These are phyloP conservation scores for Harringtonia aguacate DNA, from an alignment of 2,329 filamentous ascomycete species.

Conservation along the genomic window DNA sequence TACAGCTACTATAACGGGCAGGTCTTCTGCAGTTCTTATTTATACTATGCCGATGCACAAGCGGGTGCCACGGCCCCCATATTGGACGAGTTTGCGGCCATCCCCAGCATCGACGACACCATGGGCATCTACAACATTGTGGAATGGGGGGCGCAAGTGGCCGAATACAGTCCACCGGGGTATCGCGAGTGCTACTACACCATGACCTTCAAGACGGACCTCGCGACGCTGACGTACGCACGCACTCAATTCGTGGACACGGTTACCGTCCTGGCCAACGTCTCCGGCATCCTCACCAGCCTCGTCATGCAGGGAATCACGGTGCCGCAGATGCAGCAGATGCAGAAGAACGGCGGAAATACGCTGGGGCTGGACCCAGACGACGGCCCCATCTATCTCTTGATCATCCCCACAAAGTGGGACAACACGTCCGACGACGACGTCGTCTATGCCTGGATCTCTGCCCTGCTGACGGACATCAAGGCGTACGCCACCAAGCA, in stretches of 20 bases:
- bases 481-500: constrained; percentile 17
- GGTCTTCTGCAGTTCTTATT: background rate
- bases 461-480: constrained; percentile 15
- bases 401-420: constrained; percentile 16
- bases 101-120: background rate
- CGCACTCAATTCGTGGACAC: constrained; percentile 3
- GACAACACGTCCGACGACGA: constrained; percentile 17
- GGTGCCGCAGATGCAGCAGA: constrained; percentile 18
- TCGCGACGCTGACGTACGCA: constrained; percentile 6
- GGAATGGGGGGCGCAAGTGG: background rate
- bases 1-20: background rate
- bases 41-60: constrained; percentile 1
- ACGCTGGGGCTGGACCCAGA: constrained; percentile 22
- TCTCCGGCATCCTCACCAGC: background rate
- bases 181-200: constrained; percentile 2
- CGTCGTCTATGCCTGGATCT: constrained; percentile 14
- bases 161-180: background rate
- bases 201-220: constrained; percentile 4
- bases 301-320: constrained; percentile 7
- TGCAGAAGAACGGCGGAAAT: constrained; percentile 28
- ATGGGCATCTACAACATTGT: background rate
- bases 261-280: constrained; percentile 1
- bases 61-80: background rate
- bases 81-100: constrained; percentile 1
- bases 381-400: background rate